Percentiles rank a stretch among this genome's conserved stretches.
These are phyloP conservation scores for Cicer yamashitae DNA, from an alignment of 306 rosid species.

Conservation along the genomic window DNA sequence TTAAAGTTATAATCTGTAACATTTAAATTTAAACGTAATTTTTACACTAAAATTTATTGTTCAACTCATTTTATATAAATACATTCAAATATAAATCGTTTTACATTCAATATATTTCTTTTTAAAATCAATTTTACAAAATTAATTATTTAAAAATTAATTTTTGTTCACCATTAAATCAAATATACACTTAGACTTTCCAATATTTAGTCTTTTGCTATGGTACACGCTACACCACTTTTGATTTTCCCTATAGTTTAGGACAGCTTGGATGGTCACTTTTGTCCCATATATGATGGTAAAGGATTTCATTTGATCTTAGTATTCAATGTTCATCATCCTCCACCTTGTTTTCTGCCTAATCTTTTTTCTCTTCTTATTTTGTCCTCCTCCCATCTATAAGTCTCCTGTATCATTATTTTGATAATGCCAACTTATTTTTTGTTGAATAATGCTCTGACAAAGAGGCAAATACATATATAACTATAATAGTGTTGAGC, in stretches of 20 bases:
- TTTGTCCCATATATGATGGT: slow-evolving; percentile 62
- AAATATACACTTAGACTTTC: not conserved
- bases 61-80: too few relatives aligned
- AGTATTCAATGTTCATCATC: slow-evolving; percentile 50
- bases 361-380: not conserved
- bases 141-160: too few relatives aligned
- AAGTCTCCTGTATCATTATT: slow-evolving; percentile 9
- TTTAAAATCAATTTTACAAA: too few relatives aligned
- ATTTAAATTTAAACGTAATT: too few relatives aligned
- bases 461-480: not conserved
- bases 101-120: too few relatives aligned
- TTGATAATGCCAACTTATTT: slow-evolving; percentile 7
- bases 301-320: slow-evolving; percentile 50
- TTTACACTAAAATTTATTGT: too few relatives aligned
- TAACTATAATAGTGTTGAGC: not conserved
- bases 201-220: slow-evolving; percentile 36
- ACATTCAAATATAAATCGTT: too few relatives aligned
- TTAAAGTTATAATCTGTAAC: too few relatives aligned
- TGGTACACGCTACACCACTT: slow-evolving; percentile 47
- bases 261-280: slow-evolving; percentile 62
- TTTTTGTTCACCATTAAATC: too few relatives aligned
- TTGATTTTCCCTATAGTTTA: slow-evolving; percentile 43
- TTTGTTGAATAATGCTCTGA: slow-evolving; percentile 15
- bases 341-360: slow-evolving; percentile 33
- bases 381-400: not conserved